Evolutionary conservation across 2,329 filamentous ascomycete species (phyloP).

Genomic region (Trichoderma sp.): DNA sequence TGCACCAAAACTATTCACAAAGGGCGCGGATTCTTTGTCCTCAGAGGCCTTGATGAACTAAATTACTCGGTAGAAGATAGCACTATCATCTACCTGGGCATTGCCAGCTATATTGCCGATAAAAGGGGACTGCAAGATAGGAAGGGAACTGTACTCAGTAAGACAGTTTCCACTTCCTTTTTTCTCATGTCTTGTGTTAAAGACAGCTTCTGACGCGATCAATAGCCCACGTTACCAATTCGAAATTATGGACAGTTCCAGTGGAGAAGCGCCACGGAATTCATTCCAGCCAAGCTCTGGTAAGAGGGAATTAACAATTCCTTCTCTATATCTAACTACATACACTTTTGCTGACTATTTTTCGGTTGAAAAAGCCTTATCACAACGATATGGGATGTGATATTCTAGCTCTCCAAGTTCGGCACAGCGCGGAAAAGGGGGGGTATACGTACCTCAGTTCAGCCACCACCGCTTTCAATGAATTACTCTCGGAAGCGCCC

Average conservation of each 20-base stretch:
- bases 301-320: conserved; percentile 39
- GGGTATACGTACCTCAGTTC: conserved; percentile 53
- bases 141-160: conserved; percentile 54
- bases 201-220: neutral
- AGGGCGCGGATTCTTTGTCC: conserved; percentile 55
- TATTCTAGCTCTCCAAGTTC: conserved; percentile 53
- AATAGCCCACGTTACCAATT: conserved; percentile 53
- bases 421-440: conserved; percentile 48
- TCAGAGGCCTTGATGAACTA: conserved; percentile 56
- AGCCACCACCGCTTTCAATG: conserved; percentile 49
- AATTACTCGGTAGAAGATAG: conserved; percentile 58
- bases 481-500: conserved; percentile 46
- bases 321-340: conserved; percentile 14
- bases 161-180: conserved; percentile 30
- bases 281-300: conserved; percentile 52
- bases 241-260: conserved; percentile 50
- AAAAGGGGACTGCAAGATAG: conserved; percentile 55
- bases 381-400: conserved; percentile 59
- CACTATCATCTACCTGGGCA: conserved; percentile 58
- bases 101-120: conserved; percentile 60
- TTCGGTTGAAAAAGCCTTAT: conserved; percentile 45
- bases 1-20: conserved; percentile 45
- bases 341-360: neutral
- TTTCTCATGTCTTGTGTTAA: neutral
- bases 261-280: conserved; percentile 53